Percentiles rank a stretch among this genome's conserved stretches.
These are phyloP conservation scores for Simmondsia chinensis DNA, from an alignment of 148 eudicot genomes.

Conservation along the genomic window DNA sequence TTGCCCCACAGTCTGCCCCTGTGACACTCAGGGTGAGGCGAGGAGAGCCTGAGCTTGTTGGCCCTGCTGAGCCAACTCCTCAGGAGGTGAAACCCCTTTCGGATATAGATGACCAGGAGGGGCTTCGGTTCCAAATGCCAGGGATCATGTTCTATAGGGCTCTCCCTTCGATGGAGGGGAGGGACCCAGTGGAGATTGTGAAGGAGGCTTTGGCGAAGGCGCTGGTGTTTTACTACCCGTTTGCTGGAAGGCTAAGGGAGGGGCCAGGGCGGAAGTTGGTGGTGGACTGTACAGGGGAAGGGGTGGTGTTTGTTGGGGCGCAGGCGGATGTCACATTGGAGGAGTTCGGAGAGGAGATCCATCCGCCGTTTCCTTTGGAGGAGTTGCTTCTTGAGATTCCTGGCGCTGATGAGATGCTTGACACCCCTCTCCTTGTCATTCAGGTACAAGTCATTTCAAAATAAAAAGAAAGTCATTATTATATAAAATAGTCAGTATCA, in stretches of 20 bases:
- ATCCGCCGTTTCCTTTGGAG: constrained; percentile 17
- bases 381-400: constrained; percentile 17
- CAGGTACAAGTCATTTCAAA: too few species aligned
- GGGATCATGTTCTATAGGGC: constrained; percentile 17
- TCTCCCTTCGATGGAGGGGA: constrained; percentile 1
- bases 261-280: constrained; percentile 10
- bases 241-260: constrained; percentile 12
- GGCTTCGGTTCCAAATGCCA: constrained; percentile 13
- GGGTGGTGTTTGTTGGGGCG: constrained; percentile 15
- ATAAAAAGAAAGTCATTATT: too few species aligned
- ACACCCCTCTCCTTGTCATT: constrained; percentile 14
- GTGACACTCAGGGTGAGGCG: too few species aligned
- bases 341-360: constrained; percentile 18
- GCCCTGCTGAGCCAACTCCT: constrained; percentile 12
- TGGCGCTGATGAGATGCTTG: constrained; percentile 11
- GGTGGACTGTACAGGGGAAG: constrained; percentile 11
- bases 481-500: too few species aligned
- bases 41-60: constrained; percentile 3
- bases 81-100: constrained; percentile 11
- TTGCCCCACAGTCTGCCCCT: too few species aligned
- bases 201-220: constrained; percentile 16
- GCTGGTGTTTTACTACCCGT: constrained; percentile 15
- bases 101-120: constrained; percentile 22
- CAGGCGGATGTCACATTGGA: constrained; percentile 9
- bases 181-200: constrained; percentile 13